Evolutionary conservation across 176 grass and related monocot species (phyloP), one percentile per base, ranked within the genome.

Genomic region (Phoenix roebelenii): DNA sequence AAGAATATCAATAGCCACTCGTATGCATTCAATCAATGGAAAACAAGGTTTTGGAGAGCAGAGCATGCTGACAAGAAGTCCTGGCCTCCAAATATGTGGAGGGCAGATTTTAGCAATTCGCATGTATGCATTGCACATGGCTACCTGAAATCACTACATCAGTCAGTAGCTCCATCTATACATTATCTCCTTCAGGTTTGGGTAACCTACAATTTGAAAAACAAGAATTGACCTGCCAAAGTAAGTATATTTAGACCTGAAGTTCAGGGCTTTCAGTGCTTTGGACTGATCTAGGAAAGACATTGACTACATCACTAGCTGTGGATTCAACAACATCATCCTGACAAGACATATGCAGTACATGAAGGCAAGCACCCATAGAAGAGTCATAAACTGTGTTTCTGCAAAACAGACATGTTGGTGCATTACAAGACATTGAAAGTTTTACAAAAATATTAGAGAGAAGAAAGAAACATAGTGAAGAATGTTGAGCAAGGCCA

Each of bases 81-180:
- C 75, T 61, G 87, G 81, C 63, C 88, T 80, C 84, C 92, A 97
- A 77, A 97, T 73, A 77, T 63, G 77, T 61, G 66, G 77, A 64
- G 87, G 50, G 59, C 83, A 97, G 51, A 90, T 26, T 80, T 80
- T 71, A 61, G 80, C 76, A 85, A 91, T 85, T 77, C 87, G 76
- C 73, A 83, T 78, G 66, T 97, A 91, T 69, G 92, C 87, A 69
- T 25, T 77, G 71, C 82, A 97, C 63, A 97, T 72, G 57, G 92
- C 92, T 59, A 77, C 75, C 92, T 97, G 84, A 64, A 75, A 63
- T 22, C 54, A 68, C 10, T 39, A 56, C 3, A 12, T n/a, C 7
- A 30, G 15, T 57, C 35, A 44, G 35, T 3, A 44, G 35, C 35
- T 44, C 35, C 35, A 44, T 39, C 35, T 2, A 39, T 12, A 39